Evolutionary conservation across 352 stramenopile species (phyloP).

Genomic region (Phytopythium litorale): DNA sequence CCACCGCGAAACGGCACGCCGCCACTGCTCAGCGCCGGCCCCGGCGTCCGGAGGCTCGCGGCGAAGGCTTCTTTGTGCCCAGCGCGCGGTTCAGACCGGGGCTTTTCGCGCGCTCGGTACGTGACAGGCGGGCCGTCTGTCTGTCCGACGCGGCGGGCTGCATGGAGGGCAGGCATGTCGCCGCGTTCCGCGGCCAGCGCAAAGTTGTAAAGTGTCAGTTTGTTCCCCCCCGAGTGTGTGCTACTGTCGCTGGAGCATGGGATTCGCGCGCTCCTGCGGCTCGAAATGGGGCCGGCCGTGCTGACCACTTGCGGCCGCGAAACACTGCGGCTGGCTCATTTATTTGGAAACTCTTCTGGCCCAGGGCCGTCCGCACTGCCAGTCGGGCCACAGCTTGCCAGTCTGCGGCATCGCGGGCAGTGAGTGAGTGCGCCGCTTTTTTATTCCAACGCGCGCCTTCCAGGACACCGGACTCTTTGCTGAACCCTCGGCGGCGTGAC

Average conservation of each 20-base stretch:
- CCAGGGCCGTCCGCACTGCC: too few species aligned
- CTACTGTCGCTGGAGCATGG: too few species aligned
- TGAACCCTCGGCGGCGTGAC: constrained; percentile 29
- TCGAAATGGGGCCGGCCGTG: neutral
- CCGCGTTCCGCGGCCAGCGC: neutral
- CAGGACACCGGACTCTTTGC: constrained; percentile 31
- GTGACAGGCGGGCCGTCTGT: neutral
- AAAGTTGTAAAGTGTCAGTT: neutral
- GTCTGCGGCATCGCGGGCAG: too few species aligned
- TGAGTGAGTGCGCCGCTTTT: neutral
- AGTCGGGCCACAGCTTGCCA: too few species aligned
- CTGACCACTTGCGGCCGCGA: neutral
- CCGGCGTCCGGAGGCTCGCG: too few species aligned
- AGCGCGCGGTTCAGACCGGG: constrained; percentile 3
- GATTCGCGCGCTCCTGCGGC: too few species aligned
- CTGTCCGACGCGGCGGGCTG: too few species aligned
- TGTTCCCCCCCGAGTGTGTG: neutral
- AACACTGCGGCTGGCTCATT: neutral
- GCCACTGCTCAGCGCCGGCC: too few species aligned
- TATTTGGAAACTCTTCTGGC: neutral
- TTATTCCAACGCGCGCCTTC: constrained; percentile 5
- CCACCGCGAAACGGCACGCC: too few species aligned
- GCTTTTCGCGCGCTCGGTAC: neutral
- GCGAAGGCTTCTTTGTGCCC: neutral
- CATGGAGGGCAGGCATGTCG: neutral